phyloP scores from a whole-genome alignment of 306 rosid genomes.

The Lotus japonicus region DNA sequence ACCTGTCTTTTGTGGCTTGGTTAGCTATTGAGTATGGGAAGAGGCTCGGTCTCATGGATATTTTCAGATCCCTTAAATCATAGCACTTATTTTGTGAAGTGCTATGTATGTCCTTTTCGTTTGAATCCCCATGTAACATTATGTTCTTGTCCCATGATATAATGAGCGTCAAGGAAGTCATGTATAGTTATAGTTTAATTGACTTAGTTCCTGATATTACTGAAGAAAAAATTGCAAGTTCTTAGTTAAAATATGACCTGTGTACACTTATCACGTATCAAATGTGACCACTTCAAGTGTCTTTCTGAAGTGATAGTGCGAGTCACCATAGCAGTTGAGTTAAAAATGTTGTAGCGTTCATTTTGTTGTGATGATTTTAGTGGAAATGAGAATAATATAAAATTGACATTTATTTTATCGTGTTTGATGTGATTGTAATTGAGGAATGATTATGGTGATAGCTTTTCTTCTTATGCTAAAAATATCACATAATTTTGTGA shows the following conservation, averaged over 20 bases:
- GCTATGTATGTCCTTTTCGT: not conserved
- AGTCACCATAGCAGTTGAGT: not conserved
- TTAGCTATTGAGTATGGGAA: conserved; percentile 51
- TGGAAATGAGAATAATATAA: not conserved
- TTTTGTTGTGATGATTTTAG: not conserved
- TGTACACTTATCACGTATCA: not conserved
- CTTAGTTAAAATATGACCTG: not conserved
- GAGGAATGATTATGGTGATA: not conserved
- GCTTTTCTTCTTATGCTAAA: not conserved
- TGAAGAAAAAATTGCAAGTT: not conserved
- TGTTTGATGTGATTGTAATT: not conserved
- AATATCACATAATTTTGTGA: too few relatives aligned
- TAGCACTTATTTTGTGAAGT: conserved; percentile 29
- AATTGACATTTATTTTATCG: not conserved
- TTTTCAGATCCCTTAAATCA: conserved; percentile 29
- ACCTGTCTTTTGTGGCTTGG: conserved; percentile 62
- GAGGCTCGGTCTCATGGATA: conserved; percentile 54
- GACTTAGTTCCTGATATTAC: not conserved
- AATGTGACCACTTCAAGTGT: not conserved
- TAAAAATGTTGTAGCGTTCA: not conserved
- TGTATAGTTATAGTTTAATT: conserved; percentile 24
- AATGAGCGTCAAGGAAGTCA: conserved; percentile 12
- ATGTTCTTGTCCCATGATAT: conserved; percentile 16
- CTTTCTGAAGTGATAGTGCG: not conserved
- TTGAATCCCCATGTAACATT: conserved; percentile 11